Evolutionary conservation across 106 monocot species (phyloP).

Genomic region (Posidonia australis): DNA sequence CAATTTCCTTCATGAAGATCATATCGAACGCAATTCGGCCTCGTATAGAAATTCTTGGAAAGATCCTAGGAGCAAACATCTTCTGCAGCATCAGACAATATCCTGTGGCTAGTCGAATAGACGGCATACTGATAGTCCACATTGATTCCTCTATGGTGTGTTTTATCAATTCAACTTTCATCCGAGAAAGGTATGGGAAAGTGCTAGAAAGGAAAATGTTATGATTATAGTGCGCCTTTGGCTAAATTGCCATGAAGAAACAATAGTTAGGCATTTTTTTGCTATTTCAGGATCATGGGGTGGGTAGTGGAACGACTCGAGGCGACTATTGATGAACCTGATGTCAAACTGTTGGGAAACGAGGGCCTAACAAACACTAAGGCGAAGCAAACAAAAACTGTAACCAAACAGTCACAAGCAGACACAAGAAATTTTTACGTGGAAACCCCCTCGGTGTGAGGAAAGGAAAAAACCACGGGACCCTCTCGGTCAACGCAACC

Average conservation of each 20-base stretch:
- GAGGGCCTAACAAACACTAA: no score
- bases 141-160: conserved; percentile 57
- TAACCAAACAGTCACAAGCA: no score
- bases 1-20: conserved; percentile 70
- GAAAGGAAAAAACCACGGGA: no score
- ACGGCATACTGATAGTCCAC: conserved; percentile 27
- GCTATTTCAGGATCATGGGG: conserved; percentile 32
- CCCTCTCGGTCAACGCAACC: no score
- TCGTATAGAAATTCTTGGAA: conserved; percentile 56
- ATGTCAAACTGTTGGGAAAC: conserved; percentile 29
- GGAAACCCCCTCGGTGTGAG: no score
- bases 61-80: conserved; percentile 56
- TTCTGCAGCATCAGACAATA: conserved; percentile 66
- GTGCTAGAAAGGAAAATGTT: background rate
- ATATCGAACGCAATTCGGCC: conserved; percentile 42
- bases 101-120: conserved; percentile 20
- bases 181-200: conserved; percentile 53
- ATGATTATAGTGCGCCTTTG: background rate
- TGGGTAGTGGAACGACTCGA: conserved; percentile 35
- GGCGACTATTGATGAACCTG: conserved; percentile 13
- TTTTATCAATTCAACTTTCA: conserved; percentile 71
- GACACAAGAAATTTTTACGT: no score
- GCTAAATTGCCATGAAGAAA: background rate
- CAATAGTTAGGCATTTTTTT: background rate
- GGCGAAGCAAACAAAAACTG: no score